Percentiles rank a stretch among this genome's conserved stretches.
Conservation (phyloP, 768 basidiomycete genomes). For the Pulveroboletus frians region DNA sequence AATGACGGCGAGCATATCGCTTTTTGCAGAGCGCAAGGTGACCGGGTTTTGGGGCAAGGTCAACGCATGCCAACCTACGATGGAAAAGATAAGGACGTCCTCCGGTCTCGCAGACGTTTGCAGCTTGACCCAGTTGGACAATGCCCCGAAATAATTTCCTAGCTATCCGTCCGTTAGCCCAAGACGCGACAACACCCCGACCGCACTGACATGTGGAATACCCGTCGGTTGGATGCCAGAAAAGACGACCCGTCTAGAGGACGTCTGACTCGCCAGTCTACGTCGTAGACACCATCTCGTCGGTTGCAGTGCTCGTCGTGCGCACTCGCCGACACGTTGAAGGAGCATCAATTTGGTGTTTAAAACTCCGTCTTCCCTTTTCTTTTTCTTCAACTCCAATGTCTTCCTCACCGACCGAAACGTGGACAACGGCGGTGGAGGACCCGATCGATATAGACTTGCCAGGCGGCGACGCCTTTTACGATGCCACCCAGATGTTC, state of each 20-base stretch:
- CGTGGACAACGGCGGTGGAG: conserved; percentile 17
- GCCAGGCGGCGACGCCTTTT: conserved; percentile 58
- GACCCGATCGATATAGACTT: conserved; percentile 13
- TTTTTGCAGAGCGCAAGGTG: conserved; percentile 53
- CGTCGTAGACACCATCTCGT: conserved; percentile 5
- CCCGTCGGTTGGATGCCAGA: conserved; percentile 95
- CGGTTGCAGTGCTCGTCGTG: conserved; percentile 1
- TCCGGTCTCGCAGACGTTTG: conserved; percentile 55
- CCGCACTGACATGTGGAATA: conserved; percentile 67
- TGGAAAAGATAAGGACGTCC: conserved; percentile 73
- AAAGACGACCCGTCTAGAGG: conserved; percentile 50
- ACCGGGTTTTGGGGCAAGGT: conserved; percentile 85
- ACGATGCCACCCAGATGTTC: conserved; percentile 61
- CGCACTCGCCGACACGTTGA: conserved; percentile 4
- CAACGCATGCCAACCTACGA: conserved; percentile 93
- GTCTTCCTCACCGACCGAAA: conserved; percentile 5
- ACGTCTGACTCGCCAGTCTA: conserved; percentile 1
- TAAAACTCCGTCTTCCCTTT: conserved; percentile 27
- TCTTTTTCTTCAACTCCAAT: not conserved
- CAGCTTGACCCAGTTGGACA: conserved; percentile 83
- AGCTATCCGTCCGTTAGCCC: conserved; percentile 45
- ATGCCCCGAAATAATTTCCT: conserved; percentile 90
- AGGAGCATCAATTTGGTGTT: conserved; percentile 17
- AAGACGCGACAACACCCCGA: not conserved
- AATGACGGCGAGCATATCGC: conserved; percentile 76